Conservation (phyloP, 305 asterid genomes). For the Petunia hybrid region DNA sequence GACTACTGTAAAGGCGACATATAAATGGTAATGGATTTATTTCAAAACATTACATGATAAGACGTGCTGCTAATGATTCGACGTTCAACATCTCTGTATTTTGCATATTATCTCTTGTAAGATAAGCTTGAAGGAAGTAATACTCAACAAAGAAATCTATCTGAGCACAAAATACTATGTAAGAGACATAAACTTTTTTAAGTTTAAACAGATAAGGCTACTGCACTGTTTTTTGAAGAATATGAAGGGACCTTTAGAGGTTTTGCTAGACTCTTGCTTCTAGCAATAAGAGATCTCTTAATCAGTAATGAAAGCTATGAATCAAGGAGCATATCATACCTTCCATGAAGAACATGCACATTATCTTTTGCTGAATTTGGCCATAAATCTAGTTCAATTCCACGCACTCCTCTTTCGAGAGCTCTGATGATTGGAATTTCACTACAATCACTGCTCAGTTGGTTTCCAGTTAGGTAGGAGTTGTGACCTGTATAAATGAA, state of each 20-base stretch:
- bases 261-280: neutral
- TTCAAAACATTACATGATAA: neutral
- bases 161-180: neutral
- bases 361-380: constrained; percentile 57
- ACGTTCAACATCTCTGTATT: neutral
- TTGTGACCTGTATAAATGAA: constrained; percentile 64
- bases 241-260: constrained; percentile 12
- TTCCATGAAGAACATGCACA: constrained; percentile 64
- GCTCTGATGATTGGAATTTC: constrained; percentile 58
- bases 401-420: constrained; percentile 61
- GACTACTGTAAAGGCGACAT: neutral
- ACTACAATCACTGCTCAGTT: constrained; percentile 60
- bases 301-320: neutral
- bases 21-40: neutral
- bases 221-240: neutral
- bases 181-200: too few relatives aligned
- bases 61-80: neutral
- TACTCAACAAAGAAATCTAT: constrained; percentile 4
- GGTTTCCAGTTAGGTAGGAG: constrained; percentile 65
- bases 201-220: too few relatives aligned
- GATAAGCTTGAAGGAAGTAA: neutral
- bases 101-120: constrained; percentile 5
- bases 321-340: constrained; percentile 41
- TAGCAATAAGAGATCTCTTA: neutral
- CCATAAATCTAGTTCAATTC: constrained; percentile 62